These are phyloP conservation scores for Xerocomellus dryophilus DNA, from an alignment of 768 basidiomycete species.

Conservation along the genomic window DNA sequence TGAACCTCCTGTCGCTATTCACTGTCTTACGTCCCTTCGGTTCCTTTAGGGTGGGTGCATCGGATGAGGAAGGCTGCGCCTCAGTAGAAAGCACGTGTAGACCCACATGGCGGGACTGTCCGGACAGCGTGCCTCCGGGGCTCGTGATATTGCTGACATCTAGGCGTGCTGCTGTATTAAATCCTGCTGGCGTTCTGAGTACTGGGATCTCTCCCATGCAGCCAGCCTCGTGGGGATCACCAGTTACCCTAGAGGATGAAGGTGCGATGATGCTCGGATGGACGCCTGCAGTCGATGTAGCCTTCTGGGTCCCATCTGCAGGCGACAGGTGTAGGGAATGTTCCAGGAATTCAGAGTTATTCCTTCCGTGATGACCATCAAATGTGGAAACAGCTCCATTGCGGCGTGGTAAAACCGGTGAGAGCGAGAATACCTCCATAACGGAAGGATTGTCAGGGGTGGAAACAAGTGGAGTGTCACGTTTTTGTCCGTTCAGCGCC, in stretches of 20 bases:
- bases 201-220: background rate
- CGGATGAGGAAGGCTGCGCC: background rate
- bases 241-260: background rate
- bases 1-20: constrained; percentile 16
- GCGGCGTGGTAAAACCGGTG: background rate
- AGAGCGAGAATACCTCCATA: background rate
- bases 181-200: constrained; percentile 7
- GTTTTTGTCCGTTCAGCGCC: background rate
- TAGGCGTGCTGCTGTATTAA: background rate
- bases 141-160: constrained; percentile 23
- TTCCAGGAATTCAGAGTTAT: background rate
- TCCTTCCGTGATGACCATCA: constrained; percentile 13
- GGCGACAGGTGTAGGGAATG: background rate
- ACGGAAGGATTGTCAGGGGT: background rate
- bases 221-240: background rate
- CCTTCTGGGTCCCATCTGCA: background rate
- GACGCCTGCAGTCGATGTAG: background rate
- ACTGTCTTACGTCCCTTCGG: constrained; percentile 21
- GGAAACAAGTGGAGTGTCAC: background rate
- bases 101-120: background rate
- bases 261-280: background rate
- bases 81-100: background rate
- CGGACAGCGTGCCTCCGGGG: constrained; percentile 6
- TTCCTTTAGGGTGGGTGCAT: background rate
- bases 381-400: constrained; percentile 1